Base-by-base conservation (phyloP, 352 stramenopile genomes). In the Phytophthora ohioensis region DNA sequence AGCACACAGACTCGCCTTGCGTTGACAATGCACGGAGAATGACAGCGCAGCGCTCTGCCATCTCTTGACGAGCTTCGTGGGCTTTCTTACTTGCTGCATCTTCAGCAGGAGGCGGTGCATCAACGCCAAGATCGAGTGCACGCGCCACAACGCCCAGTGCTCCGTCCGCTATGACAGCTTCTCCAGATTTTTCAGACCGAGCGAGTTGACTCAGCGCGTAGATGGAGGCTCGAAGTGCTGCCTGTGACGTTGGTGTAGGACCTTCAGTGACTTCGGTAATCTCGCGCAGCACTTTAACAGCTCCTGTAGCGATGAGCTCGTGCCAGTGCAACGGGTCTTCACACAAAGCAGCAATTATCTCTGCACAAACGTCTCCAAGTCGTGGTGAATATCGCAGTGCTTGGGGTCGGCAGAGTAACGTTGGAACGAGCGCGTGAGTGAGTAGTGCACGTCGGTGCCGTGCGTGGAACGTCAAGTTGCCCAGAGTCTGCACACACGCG, bases 181-280 rank as follows among this genome's bases (percentile, higher is more conserved):
- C 63, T 2, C 75, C 73, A 17, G 49, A 35, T 13, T 81, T 84
- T 11, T 90, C 83, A 27, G 69, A 79, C 5, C 85, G 80, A 3
- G 78, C 77, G n/a, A 95, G 79, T 52, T 93, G 86, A 42, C 80
- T 88, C 21, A 95, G 68, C 5, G 86, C 78, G 52, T 88, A 93
- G 21, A 91, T 70, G 59, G 83, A 84, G 12, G 89, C 75, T 4
- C 82, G 67, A 41, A 87, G 78, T 10, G 82, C 77, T 27, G 54
- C 6, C 10, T 67, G 58, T 27, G 75, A 77, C 11, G 41, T 52
- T 30, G 38, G 36, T 32, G 39, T 15, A 9, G 42, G 8, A 4
- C 27, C 63, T 7, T 63, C 57, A 36, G 70, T 74, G 45, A 84
- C 64, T 9, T 67, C 67, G 5, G 82, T 76, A 11, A 91, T 71